Evolutionary conservation across 2,329 filamentous ascomycete genomes (phyloP).

Genomic region (Byssothecium circinans): DNA sequence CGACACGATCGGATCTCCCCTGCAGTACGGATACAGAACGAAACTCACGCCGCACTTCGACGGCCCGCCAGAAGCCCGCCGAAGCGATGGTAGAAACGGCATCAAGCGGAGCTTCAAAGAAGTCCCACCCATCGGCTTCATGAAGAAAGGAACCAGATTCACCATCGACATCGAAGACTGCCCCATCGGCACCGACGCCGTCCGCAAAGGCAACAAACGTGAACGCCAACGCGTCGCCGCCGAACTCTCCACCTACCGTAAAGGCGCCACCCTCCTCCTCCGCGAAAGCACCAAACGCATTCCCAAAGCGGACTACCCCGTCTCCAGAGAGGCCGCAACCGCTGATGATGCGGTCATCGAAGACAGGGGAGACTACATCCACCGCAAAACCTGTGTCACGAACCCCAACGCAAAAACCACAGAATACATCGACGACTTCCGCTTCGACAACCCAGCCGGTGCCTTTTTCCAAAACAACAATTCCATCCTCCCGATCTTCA

Average conservation of each 20-base stretch:
- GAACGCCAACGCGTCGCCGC: slow-evolving; percentile 76
- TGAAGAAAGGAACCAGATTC: slow-evolving; percentile 75
- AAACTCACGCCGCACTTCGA: slow-evolving; percentile 98
- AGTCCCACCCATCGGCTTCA: slow-evolving; percentile 85
- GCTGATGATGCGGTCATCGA: slow-evolving; percentile 51
- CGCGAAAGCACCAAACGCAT: slow-evolving; percentile 80
- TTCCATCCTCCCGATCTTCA: slow-evolving; percentile 87
- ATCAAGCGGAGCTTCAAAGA: slow-evolving; percentile 60
- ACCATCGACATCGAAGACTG: slow-evolving; percentile 97
- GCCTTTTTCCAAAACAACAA: slow-evolving; percentile 99
- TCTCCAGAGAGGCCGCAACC: slow-evolving; percentile 26
- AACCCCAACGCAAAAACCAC: slow-evolving; percentile 79
- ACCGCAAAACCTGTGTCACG: slow-evolving; percentile 87
- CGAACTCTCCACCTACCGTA: slow-evolving; percentile 71
- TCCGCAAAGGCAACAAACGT: slow-evolving; percentile 74
- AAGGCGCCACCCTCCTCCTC: slow-evolving; percentile 84
- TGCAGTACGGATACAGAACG: slow-evolving; percentile 92
- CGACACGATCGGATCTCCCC: slow-evolving; percentile 85
- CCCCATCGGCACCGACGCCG: slow-evolving; percentile 86
- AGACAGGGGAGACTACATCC: slow-evolving; percentile 63
- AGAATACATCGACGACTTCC: slow-evolving; percentile 83
- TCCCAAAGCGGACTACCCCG: slow-evolving; percentile 47
- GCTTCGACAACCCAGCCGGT: slow-evolving; percentile 88
- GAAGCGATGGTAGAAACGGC: slow-evolving; percentile 53
- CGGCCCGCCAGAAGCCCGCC: slow-evolving; percentile 61